Evolutionary conservation across 768 basidiomycete species (phyloP), one percentile per base, ranked within the genome.

Genomic region (Leccinum variicolor): DNA sequence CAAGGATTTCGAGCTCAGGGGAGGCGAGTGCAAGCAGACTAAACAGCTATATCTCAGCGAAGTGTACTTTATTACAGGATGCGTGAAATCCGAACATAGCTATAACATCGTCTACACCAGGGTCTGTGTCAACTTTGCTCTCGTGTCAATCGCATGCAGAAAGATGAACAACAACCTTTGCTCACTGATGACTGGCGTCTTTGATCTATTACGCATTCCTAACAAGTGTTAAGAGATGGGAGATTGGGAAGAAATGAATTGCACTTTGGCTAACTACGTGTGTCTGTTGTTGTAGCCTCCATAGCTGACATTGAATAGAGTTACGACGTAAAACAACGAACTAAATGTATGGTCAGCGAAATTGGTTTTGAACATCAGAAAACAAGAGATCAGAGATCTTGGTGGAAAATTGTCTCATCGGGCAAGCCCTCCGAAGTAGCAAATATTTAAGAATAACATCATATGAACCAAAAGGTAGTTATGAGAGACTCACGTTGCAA

Each of bases 21-120:
- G 89, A 91, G 17, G 91, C 81, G 23, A 94, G 76, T 0, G 92
- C 92, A 11, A 92, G 74, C 54, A 94, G 73, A 57, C 90, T 92
- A 64, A n/a, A 31, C n/a, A 52, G 17, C 51, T 29, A 50, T 6
- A 56, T 47, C 8, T 55, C 21, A 51, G 47, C 45, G 25, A 29
- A 34, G 39, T 21, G 31, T 17, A 33, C 13, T 14, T 23, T 54
- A 21, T 0, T 4, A 34, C 23, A 52, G 9, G 26, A 55, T 15
- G 17, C 34, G n/a, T 49, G 28, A 23, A 54, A 57, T 28, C 70
- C 84, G 57, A 57, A 88, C 90, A 94, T 84, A 28, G 91, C 91
- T 52, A 92, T 63, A 25, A 80, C 76, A 69, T 94, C 92, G 66
- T 94, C 92, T 4, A 92, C 86, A 33, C 92, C 92, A 7, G 92